Evolutionary conservation across 371 early-diverging fungal genomes (phyloP).

Genomic region (Syncephalis plumigaleata): DNA sequence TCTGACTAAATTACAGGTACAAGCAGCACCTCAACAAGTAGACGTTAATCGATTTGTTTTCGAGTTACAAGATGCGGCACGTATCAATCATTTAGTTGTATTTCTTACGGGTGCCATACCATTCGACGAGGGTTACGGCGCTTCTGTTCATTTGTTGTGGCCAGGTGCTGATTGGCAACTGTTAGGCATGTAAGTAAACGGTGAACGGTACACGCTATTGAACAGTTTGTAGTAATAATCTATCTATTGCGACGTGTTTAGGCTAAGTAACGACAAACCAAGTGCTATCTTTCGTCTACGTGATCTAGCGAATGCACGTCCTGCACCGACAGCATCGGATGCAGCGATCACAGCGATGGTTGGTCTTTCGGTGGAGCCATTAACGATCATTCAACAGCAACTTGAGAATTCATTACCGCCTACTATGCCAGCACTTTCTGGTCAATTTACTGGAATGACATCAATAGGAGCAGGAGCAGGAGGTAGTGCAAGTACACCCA

Average conservation of each 20-base stretch:
- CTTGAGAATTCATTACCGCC: constrained; percentile 6
- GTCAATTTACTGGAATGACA: constrained; percentile 1
- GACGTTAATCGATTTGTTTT: constrained; percentile 64
- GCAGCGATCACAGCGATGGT: constrained; percentile 47
- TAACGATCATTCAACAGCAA: constrained; percentile 41
- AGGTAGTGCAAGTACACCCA: too few relatives aligned
- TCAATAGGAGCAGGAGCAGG: too few relatives aligned
- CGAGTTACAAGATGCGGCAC: constrained; percentile 61
- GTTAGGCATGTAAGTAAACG: constrained; percentile 43
- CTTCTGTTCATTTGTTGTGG: constrained; percentile 83
- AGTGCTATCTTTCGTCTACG: constrained; percentile 65
- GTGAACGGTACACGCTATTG: background rate
- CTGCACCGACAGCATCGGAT: constrained; percentile 1
- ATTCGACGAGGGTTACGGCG: constrained; percentile 68
- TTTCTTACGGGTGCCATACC: constrained; percentile 72
- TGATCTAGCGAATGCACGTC: constrained; percentile 7
- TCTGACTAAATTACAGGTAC: constrained; percentile 34
- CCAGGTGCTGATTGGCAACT: constrained; percentile 70
- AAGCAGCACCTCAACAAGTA: constrained; percentile 79
- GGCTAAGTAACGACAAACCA: constrained; percentile 73
- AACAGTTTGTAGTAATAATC: too few relatives aligned
- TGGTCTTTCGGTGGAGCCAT: constrained; percentile 82
- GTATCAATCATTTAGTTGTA: constrained; percentile 84
- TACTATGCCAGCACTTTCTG: constrained; percentile 4
- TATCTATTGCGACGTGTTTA: too few relatives aligned